These are phyloP conservation scores for Epichloe sibirici DNA, from an alignment of 2,329 filamentous ascomycete genomes.

Conservation along the genomic window DNA sequence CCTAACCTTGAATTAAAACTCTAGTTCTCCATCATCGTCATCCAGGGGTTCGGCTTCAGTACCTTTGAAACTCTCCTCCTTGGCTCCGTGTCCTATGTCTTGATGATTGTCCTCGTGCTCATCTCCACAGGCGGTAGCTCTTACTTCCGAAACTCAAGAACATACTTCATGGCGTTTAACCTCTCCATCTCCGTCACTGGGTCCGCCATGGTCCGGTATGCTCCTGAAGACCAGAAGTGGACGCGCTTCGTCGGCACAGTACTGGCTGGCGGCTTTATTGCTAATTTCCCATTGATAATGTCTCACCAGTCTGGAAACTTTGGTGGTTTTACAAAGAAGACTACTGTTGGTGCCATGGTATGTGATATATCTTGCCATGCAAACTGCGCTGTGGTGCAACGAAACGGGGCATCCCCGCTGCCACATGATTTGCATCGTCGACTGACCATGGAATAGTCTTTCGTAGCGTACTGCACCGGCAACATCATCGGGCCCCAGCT, in stretches of 20 bases:
- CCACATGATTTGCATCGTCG: neutral
- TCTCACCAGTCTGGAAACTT: slow-evolving; percentile 46
- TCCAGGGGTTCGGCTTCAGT: slow-evolving; percentile 14
- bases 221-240: slow-evolving; percentile 10
- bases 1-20: neutral
- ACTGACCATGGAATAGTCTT: slow-evolving; percentile 21
- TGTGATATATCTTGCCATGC: slow-evolving; percentile 12
- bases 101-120: slow-evolving; percentile 14
- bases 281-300: slow-evolving; percentile 30
- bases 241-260: slow-evolving; percentile 16
- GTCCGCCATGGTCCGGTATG: slow-evolving; percentile 13
- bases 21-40: slow-evolving; percentile 16
- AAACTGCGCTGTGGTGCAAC: too few relatives aligned
- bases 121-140: slow-evolving; percentile 12
- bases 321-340: slow-evolving; percentile 52
- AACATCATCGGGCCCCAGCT: slow-evolving; percentile 51
- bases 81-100: slow-evolving; percentile 9
- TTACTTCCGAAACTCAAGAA: slow-evolving; percentile 14
- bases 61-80: slow-evolving; percentile 13
- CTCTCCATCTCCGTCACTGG: slow-evolving; percentile 11
- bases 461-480: slow-evolving; percentile 46
- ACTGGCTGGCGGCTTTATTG: slow-evolving; percentile 45
- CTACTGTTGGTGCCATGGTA: slow-evolving; percentile 40
- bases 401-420: too few relatives aligned
- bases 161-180: slow-evolving; percentile 15